phyloP scores from a whole-genome alignment of 345 rosid species.

The Eucalyptus marginata region DNA sequence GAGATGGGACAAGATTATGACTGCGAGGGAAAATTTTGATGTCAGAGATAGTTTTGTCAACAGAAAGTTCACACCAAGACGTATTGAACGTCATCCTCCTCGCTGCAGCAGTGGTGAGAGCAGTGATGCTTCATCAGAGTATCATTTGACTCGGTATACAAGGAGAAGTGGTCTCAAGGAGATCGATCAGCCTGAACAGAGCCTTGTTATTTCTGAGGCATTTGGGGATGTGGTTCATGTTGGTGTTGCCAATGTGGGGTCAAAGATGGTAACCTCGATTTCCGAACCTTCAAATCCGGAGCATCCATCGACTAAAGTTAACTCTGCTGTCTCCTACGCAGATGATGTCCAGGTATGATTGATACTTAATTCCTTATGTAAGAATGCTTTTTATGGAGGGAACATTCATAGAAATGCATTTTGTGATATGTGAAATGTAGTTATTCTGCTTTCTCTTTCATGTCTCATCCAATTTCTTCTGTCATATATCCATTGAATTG shows the following conservation, averaged over 20 bases:
- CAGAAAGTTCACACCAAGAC: constrained; percentile 24
- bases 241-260: constrained; percentile 14
- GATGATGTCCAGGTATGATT: background rate
- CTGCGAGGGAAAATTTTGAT: constrained; percentile 20
- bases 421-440: background rate
- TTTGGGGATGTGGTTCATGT: constrained; percentile 12
- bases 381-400: background rate
- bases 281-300: constrained; percentile 11
- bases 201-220: constrained; percentile 22
- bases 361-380: background rate
- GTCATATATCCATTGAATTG: background rate
- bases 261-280: constrained; percentile 4
- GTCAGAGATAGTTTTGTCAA: constrained; percentile 23
- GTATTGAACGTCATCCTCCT: constrained; percentile 19
- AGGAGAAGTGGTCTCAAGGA: constrained; percentile 11
- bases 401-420: background rate
- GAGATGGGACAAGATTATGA: constrained; percentile 35
- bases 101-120: constrained; percentile 1
- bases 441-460: background rate
- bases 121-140: constrained; percentile 32
- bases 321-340: constrained; percentile 14
- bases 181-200: constrained; percentile 8
- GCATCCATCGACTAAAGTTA: constrained; percentile 9
- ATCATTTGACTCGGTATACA: constrained; percentile 7
- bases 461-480: background rate